A percentile compares a stretch with the other conserved stretches of the same genome.
Evolutionary conservation across 2,329 filamentous ascomycete species (phyloP).

Genomic region (Alternaria sp.): DNA sequence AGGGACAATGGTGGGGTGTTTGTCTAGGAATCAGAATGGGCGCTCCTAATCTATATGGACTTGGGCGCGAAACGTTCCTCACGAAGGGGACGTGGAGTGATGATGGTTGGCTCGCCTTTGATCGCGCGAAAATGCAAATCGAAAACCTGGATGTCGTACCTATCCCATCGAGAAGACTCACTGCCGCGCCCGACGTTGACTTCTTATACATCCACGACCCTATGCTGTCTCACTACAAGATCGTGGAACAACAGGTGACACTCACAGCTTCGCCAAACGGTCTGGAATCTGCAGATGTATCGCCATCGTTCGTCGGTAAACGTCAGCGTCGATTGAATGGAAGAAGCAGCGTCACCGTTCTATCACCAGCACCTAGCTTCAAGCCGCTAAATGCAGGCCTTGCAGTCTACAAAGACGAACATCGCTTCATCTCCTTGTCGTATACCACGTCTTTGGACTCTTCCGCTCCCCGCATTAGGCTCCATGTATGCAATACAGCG

Average conservation of each 20-base stretch:
- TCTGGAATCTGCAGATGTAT: too few species aligned
- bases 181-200: slow-evolving; percentile 2
- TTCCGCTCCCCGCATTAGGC: neutral
- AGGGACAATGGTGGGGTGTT: slow-evolving; percentile 25
- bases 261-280: slow-evolving; percentile 4
- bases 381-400: slow-evolving; percentile 7
- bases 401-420: slow-evolving; percentile 28
- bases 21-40: slow-evolving; percentile 19
- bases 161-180: slow-evolving; percentile 4
- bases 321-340: slow-evolving; percentile 8
- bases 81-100: slow-evolving; percentile 14
- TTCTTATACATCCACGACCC: slow-evolving; percentile 16
- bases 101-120: neutral
- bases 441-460: neutral
- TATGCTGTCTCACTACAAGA: slow-evolving; percentile 6
- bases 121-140: too few species aligned
- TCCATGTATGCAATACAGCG: slow-evolving; percentile 20
- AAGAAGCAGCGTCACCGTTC: slow-evolving; percentile 7
- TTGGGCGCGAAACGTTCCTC: slow-evolving; percentile 24
- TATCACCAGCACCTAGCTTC: neutral
- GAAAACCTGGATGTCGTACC: neutral
- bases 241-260: neutral
- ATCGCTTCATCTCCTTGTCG: slow-evolving; percentile 23
- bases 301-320: too few species aligned
- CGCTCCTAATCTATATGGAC: slow-evolving; percentile 9